Percentiles rank a stretch among this genome's conserved stretches.
These are phyloP conservation scores for Bacidia gigantensis DNA, from an alignment of 495 filamentous ascomycete species.

Conservation along the genomic window DNA sequence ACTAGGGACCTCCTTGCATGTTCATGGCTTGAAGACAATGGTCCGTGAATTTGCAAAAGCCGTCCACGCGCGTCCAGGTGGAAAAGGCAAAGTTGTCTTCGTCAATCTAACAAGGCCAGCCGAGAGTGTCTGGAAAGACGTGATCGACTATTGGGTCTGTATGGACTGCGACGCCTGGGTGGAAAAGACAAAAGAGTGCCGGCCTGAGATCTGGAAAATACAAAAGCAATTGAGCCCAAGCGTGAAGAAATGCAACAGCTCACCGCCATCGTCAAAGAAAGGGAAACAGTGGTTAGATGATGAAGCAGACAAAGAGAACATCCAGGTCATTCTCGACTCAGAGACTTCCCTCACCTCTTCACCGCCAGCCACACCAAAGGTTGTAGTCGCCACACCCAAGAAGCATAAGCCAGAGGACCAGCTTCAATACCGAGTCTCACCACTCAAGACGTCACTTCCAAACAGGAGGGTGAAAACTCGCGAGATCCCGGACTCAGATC, in stretches of 20 bases:
- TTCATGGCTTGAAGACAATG: slow-evolving; percentile 54
- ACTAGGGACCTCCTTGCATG: slow-evolving; percentile 52
- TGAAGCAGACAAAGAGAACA: background rate
- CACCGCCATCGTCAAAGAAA: background rate
- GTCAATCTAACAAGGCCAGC: slow-evolving; percentile 55
- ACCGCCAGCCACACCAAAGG: background rate
- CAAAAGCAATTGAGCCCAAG: slow-evolving; percentile 10
- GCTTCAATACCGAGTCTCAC: background rate
- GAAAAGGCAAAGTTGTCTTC: slow-evolving; percentile 45
- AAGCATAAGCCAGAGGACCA: background rate
- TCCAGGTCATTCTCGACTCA: slow-evolving; percentile 1
- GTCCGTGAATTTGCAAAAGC: slow-evolving; percentile 57
- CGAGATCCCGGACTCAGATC: slow-evolving; percentile 3
- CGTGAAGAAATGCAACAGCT: background rate
- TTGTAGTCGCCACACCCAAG: slow-evolving; percentile 1
- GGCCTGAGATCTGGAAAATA: slow-evolving; percentile 18
- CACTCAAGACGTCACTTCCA: background rate
- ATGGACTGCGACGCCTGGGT: slow-evolving; percentile 67
- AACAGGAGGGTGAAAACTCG: background rate
- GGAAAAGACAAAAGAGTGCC: slow-evolving; percentile 32
- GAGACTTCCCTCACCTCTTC: background rate
- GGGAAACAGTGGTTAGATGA: background rate
- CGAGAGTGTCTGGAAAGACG: slow-evolving; percentile 51
- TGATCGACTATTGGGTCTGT: slow-evolving; percentile 54
- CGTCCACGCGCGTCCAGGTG: slow-evolving; percentile 39